phyloP scores from a whole-genome alignment of 2,329 filamentous ascomycete genomes.

The Bipolaris cookei region DNA sequence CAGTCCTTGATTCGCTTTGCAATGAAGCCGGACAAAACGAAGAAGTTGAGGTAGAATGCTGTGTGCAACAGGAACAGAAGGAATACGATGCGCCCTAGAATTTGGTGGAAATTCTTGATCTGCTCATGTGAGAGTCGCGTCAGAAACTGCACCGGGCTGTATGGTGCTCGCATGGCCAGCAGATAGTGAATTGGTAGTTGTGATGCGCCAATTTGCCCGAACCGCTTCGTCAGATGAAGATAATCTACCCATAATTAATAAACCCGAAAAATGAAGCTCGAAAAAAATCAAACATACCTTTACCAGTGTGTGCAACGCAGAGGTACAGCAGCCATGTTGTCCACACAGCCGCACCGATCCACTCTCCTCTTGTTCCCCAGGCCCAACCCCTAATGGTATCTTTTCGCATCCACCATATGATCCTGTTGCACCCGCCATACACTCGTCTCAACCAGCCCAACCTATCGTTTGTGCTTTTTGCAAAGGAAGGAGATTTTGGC shows the following conservation, averaged over 20 bases:
- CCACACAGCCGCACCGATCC: conserved; percentile 58
- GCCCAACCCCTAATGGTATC: conserved; percentile 53
- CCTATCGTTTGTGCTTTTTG: conserved; percentile 37
- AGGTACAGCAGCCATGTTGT: conserved; percentile 60
- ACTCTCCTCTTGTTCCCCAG: conserved; percentile 60
- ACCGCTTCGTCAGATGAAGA: conserved; percentile 67
- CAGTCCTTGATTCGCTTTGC: conserved; percentile 60
- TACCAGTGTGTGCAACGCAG: conserved; percentile 58
- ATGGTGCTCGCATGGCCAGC: conserved; percentile 59
- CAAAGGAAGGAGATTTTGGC: conserved; percentile 53
- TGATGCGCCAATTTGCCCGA: conserved; percentile 65
- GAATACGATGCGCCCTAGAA: conserved; percentile 62
- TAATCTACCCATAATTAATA: conserved; percentile 57
- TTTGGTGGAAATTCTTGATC: conserved; percentile 63
- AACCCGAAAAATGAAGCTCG: background rate
- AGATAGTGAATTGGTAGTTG: conserved; percentile 66
- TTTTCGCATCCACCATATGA: conserved; percentile 56
- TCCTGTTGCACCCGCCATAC: conserved; percentile 33
- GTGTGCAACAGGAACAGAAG: conserved; percentile 61
- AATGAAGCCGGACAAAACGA: conserved; percentile 58
- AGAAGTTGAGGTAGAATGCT: conserved; percentile 64
- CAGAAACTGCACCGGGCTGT: conserved; percentile 59
- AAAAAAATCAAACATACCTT: conserved; percentile 54
- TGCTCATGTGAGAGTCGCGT: conserved; percentile 62
- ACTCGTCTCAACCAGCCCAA: conserved; percentile 33